Percentiles rank a stretch among this genome's conserved stretches.
These are phyloP conservation scores for Phytopythium oedochilum DNA, from an alignment of 352 stramenopile species.

Conservation along the genomic window DNA sequence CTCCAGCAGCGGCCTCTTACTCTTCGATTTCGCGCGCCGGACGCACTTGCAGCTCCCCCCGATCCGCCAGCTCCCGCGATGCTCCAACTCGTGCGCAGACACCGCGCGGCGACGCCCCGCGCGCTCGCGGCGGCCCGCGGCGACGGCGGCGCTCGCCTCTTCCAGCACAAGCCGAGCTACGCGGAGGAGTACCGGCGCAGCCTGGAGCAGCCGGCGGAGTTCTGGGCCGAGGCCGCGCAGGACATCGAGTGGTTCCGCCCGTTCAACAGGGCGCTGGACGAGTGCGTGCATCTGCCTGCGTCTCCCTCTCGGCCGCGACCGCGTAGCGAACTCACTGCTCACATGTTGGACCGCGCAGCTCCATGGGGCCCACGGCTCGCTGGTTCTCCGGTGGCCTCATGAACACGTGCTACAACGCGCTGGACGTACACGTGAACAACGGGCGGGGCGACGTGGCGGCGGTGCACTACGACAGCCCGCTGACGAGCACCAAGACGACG, in stretches of 20 bases:
- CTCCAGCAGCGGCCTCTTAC: background rate
- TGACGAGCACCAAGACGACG: slow-evolving; percentile 49
- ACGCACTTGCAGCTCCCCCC: background rate
- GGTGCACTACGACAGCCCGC: slow-evolving; percentile 54
- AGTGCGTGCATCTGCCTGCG: too few species aligned
- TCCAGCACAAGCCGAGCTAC: slow-evolving; percentile 21
- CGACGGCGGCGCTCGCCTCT: background rate
- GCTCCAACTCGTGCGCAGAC: background rate
- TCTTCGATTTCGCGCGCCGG: background rate
- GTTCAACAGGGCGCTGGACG: slow-evolving; percentile 20
- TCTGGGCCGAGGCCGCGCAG: slow-evolving; percentile 24
- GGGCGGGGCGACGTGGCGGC: slow-evolving; percentile 46
- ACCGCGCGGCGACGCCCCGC: background rate
- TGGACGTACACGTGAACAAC: slow-evolving; percentile 51
- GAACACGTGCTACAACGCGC: slow-evolving; percentile 66
- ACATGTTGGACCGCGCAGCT: slow-evolving; percentile 10
- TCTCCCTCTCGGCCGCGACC: too few species aligned
- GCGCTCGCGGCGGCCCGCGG: background rate
- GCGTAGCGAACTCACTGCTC: background rate
- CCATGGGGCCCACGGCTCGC: slow-evolving; percentile 11
- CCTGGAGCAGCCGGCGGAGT: slow-evolving; percentile 19
- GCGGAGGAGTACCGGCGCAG: slow-evolving; percentile 23
- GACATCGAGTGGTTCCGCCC: slow-evolving; percentile 31
- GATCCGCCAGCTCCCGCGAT: background rate
- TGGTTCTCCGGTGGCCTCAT: slow-evolving; percentile 62